Evolutionary conservation across 2,329 filamentous ascomycete species (phyloP), one percentile per base, ranked within the genome.

Genomic region (Byssochlamys sp.): DNA sequence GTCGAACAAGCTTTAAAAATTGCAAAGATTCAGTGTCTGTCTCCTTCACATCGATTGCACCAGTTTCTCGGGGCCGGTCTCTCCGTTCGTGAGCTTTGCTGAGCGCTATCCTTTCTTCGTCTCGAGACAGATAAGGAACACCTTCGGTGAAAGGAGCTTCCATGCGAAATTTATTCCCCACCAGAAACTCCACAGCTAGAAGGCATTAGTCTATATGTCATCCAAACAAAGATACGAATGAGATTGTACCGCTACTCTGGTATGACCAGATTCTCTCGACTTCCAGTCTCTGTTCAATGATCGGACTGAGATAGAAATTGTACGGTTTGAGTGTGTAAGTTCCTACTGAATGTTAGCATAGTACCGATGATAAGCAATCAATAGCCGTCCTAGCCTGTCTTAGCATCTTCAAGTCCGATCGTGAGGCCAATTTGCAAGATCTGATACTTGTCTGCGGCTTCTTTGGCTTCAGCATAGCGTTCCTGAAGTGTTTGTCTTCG

Each of bases 371-470:
- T 25, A 31, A 29, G 19, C 26, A 12, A 28, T 19, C 24, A 25
- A 55, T 45, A 55, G 54, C 54, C 52, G 24, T 31, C 24, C 61
- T 71, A 70, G 73, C 80, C 79, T 65, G 76, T 78, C 9, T 78
- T 70, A 5, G 66, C 62, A 67, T 85, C 78, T 66, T 87, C 82
- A 55, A 76, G 75, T n/a, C 83, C 83, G 64, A 84, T 81, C 0
- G 85, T 88, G 58, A 88, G 71, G n/a, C 85, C 85, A 56, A 87
- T 72, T 66, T 88, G 85, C 1, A 88, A 73, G 55, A 88, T 80
- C 59, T 84, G 81, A 63, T 84, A 88, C 45, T 78, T 79, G 60
- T 85, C 80, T 2, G 85, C 85, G 2, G 82, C 83, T 28, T 72
- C 72, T 66, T 82, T 86, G 57, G 78, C 77, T 60, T 88, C 84